Evolutionary conservation across 768 basidiomycete species (phyloP).

Genomic region (Calocybe indica): DNA sequence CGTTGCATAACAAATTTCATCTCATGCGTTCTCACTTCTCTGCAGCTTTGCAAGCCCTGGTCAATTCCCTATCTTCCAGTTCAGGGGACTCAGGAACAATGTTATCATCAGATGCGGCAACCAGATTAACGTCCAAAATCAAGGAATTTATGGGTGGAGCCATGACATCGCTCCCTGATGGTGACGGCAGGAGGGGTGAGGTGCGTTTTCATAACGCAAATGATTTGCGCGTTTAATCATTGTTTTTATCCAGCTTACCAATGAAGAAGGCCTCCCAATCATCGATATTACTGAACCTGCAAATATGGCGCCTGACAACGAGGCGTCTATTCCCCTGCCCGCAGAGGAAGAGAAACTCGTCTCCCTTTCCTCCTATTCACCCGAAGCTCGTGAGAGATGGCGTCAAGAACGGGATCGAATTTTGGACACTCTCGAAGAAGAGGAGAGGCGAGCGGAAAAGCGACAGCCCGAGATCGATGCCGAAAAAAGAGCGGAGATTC

Average conservation of each 20-base stretch:
- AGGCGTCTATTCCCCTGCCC: slow-evolving; percentile 10
- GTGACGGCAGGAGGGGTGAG: slow-evolving; percentile 40
- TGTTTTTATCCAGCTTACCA: slow-evolving; percentile 44
- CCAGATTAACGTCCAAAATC: no score
- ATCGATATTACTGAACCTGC: slow-evolving; percentile 69
- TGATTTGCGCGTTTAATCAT: slow-evolving; percentile 14
- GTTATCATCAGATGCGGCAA: no score
- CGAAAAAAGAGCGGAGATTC: slow-evolving; percentile 37
- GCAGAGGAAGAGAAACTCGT: slow-evolving; percentile 40
- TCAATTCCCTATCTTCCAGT: no score
- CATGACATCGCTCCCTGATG: no score
- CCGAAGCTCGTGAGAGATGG: slow-evolving; percentile 40
- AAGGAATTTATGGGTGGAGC: no score
- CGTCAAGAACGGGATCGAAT: slow-evolving; percentile 58
- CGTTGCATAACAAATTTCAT: no score
- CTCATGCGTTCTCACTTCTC: no score
- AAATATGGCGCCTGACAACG: slow-evolving; percentile 12
- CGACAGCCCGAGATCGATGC: slow-evolving; percentile 33
- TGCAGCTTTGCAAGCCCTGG: no score
- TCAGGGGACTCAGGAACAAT: no score
- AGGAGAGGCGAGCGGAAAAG: slow-evolving; percentile 46
- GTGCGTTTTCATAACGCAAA: slow-evolving; percentile 34
- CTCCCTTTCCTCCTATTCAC: slow-evolving; percentile 38
- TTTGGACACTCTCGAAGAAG: slow-evolving; percentile 65
- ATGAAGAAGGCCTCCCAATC: slow-evolving; percentile 77